Evolutionary conservation across 2,329 filamentous ascomycete species (phyloP).

Genomic region (Colletotrichum simmondsii): DNA sequence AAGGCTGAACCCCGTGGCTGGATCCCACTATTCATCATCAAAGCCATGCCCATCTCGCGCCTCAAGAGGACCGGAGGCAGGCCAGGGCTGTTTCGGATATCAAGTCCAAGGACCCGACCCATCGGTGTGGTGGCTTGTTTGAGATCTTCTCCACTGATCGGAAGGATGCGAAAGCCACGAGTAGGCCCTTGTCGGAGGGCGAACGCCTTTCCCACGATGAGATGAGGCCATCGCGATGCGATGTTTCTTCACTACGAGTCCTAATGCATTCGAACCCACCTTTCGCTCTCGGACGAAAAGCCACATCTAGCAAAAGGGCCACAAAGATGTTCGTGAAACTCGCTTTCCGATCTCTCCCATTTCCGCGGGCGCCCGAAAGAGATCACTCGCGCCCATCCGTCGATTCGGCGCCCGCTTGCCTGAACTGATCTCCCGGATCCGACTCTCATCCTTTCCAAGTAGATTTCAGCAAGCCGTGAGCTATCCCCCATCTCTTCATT

Average conservation of each 20-base stretch:
- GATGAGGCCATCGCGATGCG: not conserved
- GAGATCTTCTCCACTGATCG: not conserved
- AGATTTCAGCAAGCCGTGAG: not conserved
- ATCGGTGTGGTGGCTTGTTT: conserved; percentile 8
- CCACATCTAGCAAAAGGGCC: conserved; percentile 20
- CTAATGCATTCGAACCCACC: not conserved
- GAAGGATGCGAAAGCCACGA: not conserved
- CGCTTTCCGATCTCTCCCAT: not conserved
- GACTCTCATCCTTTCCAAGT: conserved; percentile 9
- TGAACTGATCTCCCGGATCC: conserved; percentile 2
- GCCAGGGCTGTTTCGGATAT: conserved; percentile 12
- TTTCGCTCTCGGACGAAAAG: conserved; percentile 6
- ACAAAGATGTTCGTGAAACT: conserved; percentile 19
- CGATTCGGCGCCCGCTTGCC: not conserved
- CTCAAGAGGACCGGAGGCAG: not conserved
- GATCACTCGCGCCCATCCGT: conserved; percentile 1
- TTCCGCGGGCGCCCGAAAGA: not conserved
- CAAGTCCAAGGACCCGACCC: not conserved
- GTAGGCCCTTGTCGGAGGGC: not conserved
- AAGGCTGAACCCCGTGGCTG: not conserved
- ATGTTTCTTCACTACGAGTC: not conserved
- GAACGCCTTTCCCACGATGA: not conserved
- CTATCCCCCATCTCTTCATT: not conserved
- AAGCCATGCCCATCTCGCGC: too few relatives aligned
- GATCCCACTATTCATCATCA: not conserved